A percentile compares a stretch with the other conserved stretches of the same genome.
These are phyloP conservation scores for Artemisia tridentata DNA, from an alignment of 129 eudicot species.

Conservation along the genomic window DNA sequence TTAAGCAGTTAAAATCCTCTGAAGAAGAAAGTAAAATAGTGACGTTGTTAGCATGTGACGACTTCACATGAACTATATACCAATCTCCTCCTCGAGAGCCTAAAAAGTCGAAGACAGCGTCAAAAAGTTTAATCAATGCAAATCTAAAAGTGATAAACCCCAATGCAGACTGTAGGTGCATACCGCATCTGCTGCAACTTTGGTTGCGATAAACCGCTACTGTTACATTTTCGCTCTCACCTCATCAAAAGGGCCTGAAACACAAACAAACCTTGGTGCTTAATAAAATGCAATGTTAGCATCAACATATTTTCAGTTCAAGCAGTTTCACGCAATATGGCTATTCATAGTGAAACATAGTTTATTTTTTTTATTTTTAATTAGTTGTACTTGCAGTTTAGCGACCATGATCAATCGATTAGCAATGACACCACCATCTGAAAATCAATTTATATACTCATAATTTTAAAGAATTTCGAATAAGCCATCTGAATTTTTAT, in stretches of 20 bases:
- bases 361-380: background rate
- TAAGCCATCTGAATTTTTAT: slow-evolving; percentile 65
- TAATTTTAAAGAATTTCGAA: slow-evolving; percentile 39
- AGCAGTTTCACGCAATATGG: background rate
- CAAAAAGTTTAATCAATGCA: background rate
- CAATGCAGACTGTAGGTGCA: slow-evolving; percentile 25
- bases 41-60: slow-evolving; percentile 79
- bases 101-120: slow-evolving; percentile 27
- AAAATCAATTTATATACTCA: background rate
- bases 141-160: background rate
- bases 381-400: background rate
- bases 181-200: slow-evolving; percentile 97
- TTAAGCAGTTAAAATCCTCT: slow-evolving; percentile 52
- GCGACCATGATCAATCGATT: background rate
- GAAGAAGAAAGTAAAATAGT: slow-evolving; percentile 78
- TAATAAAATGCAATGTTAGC: background rate
- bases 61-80: slow-evolving; percentile 41
- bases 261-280: background rate
- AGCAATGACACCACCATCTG: no score
- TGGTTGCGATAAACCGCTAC: slow-evolving; percentile 93
- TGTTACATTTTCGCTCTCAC: slow-evolving; percentile 99
- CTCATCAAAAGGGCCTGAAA: slow-evolving; percentile 52
- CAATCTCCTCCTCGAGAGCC: slow-evolving; percentile 79
- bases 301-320: background rate
- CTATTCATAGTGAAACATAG: background rate